Base-by-base conservation (phyloP, 1,139 yeast species). In the Nakaseomyces nivariensis region DNA sequence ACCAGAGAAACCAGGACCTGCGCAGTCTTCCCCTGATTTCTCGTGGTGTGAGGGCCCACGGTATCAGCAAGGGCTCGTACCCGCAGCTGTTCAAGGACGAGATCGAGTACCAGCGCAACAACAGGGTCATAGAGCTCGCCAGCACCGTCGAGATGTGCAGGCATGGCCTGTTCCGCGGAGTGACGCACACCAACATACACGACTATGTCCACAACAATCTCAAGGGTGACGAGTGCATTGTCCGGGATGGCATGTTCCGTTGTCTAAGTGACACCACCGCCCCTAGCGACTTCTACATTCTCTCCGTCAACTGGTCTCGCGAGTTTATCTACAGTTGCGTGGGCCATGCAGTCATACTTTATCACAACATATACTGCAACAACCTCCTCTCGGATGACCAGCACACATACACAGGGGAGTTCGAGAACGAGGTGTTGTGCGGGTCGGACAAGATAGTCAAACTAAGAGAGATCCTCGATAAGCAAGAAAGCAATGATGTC, bases 301-400 rank as follows among this genome's bases (percentile, higher is more conserved):
- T 64, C 25, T 64, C 67, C 1, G 53, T 64, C 11, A 63, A 63
- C 51, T 64, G 67, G 67, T 62, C 65, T 11, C 49, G 49, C 22
- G 66, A 62, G 43, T 61, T 64, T 43, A 64, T 64, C n/a, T 8
- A 41, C 44, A 17, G n/a, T 24, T 41, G 24, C 44, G 25, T 41
- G 5, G 43, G 31, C 31, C 31, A 29, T 9, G 31, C 31, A 29
- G 31, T 29, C 9, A 29, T 29, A 29, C 32, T 7, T 7, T n/a
- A 44, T 45, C 25, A 46, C 4, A 50, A 57, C 27, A 55, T 62
- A 6, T 55, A 48, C 49, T 64, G 68, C 50, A 60, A 64, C 49
- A 49, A 51, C 29, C 47, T 64, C 44, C 33, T 57, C 13, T 42
- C 55, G 5, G 45, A 49, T 13, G 47, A 50, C 29, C 29, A 49